A percentile compares a stretch with the other conserved stretches of the same genome.
Conservation (phyloP, 2,329 filamentous ascomycete genomes). For the Cladophialophora carrionii region DNA sequence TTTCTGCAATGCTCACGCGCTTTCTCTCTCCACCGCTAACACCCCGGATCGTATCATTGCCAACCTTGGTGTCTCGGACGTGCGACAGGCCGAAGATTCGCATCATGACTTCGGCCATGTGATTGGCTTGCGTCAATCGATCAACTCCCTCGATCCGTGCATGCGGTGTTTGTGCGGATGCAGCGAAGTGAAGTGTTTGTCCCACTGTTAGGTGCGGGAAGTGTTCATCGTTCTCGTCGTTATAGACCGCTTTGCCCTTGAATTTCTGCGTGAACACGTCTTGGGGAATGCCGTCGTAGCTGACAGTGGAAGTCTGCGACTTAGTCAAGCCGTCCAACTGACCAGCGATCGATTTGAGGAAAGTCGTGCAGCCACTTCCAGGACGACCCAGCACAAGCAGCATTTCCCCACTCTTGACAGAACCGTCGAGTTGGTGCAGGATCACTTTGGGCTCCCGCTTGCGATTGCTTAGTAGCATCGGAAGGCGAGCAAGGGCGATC, state of each 20-base stretch:
- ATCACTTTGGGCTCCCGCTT: conserved; percentile 36
- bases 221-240: conserved; percentile 57
- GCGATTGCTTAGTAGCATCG: conserved; percentile 57
- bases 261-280: conserved; percentile 51
- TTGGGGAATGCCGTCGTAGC: conserved; percentile 67
- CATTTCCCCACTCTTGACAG: conserved; percentile 60
- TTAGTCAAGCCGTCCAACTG: conserved; percentile 67
- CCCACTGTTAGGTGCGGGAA: conserved; percentile 57
- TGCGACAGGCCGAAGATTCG: conserved; percentile 65
- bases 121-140: conserved; percentile 12
- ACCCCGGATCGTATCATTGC: conserved; percentile 67
- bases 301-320: conserved; percentile 8
- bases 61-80: conserved; percentile 67
- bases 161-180: conserved; percentile 38
- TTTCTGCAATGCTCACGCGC: conserved; percentile 70
- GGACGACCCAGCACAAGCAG: conserved; percentile 69
- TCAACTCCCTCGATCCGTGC: conserved; percentile 15
- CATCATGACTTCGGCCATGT: conserved; percentile 55
- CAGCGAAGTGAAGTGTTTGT: conserved; percentile 59
- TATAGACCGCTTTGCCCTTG: conserved; percentile 60
- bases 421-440: conserved; percentile 56
- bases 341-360: conserved; percentile 80
- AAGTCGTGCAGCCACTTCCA: conserved; percentile 72
- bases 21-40: conserved; percentile 71
- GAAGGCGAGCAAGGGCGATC: conserved; percentile 60